Percentiles rank a stretch among this genome's conserved stretches.
phyloP scores from a whole-genome alignment of 345 rosid genomes.

The Lagerstroemia speciosa region DNA sequence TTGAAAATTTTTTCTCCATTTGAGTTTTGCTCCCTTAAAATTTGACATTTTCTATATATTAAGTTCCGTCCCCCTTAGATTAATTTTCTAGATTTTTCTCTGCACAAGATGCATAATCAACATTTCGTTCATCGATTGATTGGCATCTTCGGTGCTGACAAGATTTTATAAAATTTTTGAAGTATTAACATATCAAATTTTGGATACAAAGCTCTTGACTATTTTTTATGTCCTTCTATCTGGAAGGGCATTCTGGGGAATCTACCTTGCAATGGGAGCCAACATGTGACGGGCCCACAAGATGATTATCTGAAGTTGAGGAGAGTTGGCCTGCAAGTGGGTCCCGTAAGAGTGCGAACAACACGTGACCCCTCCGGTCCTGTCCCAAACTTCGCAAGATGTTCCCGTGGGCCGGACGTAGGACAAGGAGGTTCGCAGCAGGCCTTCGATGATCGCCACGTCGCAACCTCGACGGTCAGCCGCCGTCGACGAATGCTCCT shows the following conservation, averaged over 20 bases:
- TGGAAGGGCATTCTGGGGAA: not conserved
- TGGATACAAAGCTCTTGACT: no score
- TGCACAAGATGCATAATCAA: no score
- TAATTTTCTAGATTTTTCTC: no score
- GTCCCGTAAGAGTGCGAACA: not conserved
- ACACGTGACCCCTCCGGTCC: not conserved
- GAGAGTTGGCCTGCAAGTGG: conserved; percentile 7
- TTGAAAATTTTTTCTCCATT: no score
- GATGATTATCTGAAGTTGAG: not conserved
- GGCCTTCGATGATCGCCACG: not conserved
- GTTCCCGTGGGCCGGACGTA: not conserved
- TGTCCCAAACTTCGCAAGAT: not conserved
- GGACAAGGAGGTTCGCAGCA: not conserved
- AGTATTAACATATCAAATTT: no score
- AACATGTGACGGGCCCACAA: not conserved
- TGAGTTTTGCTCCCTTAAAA: no score
- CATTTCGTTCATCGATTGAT: no score
- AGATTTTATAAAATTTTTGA: no score
- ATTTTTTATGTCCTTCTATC: no score
- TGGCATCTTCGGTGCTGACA: no score
- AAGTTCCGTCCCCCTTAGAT: no score
- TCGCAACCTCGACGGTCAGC: not conserved
- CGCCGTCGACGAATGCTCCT: not conserved
- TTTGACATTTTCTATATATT: no score
- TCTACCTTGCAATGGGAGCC: not conserved